Conservation (phyloP, 192 early-diverging fungal species). For the Coemansia sp. region DNA sequence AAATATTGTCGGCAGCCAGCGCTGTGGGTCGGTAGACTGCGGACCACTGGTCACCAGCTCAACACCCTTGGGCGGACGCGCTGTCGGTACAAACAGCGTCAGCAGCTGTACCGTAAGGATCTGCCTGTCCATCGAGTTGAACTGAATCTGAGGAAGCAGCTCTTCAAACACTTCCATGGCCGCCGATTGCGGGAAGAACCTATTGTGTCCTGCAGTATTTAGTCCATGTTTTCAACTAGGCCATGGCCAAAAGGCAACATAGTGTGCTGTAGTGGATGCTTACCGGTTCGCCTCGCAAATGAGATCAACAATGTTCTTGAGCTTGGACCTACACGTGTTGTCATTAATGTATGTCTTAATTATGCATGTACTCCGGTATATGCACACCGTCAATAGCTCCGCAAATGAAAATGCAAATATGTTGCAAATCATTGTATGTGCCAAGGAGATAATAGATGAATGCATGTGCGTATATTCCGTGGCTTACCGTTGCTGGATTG, state of each 20-base stretch:
- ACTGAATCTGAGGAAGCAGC: conserved; percentile 72
- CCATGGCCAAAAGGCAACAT: background rate
- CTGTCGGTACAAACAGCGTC: conserved; percentile 69
- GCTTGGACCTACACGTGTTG: conserved; percentile 29
- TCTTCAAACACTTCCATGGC: conserved; percentile 74
- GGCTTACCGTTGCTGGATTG: conserved; percentile 54
- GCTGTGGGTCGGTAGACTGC: conserved; percentile 41
- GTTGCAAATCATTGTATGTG: conserved; percentile 2
- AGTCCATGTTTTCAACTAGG: too few species aligned
- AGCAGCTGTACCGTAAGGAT: conserved; percentile 60
- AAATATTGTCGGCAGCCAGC: conserved; percentile 82
- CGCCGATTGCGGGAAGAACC: conserved; percentile 70
- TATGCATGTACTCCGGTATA: background rate
- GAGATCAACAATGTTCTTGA: conserved; percentile 34
- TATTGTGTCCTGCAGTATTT: conserved; percentile 6
- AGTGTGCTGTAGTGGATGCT: background rate
- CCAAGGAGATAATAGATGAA: background rate
- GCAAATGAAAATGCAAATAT: background rate
- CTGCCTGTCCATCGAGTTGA: conserved; percentile 66
- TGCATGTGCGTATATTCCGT: conserved; percentile 5
- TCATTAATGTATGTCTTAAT: background rate
- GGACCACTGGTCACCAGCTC: conserved; percentile 17
- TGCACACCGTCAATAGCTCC: background rate
- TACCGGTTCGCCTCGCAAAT: conserved; percentile 24
- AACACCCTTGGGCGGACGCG: background rate